phyloP scores from a whole-genome alignment of 768 basidiomycete species.

The Pilatotrama ljubarskyi region DNA sequence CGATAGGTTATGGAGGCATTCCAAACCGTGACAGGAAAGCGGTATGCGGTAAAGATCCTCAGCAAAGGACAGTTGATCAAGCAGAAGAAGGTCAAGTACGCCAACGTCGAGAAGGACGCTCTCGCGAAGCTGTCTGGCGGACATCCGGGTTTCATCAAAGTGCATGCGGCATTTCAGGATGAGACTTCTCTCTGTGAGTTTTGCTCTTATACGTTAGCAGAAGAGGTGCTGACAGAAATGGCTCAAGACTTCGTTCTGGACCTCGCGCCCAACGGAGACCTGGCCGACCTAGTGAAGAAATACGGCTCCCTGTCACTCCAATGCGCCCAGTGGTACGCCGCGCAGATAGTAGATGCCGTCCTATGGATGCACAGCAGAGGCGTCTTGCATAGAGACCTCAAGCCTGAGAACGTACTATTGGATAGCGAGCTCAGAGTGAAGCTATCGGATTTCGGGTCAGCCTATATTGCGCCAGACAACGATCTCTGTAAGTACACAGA shows the following conservation, averaged over 20 bases:
- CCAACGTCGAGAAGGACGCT: constrained; percentile 18
- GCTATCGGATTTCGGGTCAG: constrained; percentile 18
- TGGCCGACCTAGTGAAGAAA: constrained; percentile 21
- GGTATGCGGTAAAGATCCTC: constrained; percentile 16
- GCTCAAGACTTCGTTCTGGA: constrained; percentile 16
- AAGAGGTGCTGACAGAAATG: not conserved
- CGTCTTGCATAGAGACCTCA: constrained; percentile 15
- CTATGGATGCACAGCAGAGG: constrained; percentile 18
- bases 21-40: constrained; percentile 7
- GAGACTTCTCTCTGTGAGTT: constrained; percentile 15
- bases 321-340: constrained; percentile 15
- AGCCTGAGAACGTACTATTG: constrained; percentile 17
- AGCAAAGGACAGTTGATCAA: constrained; percentile 20
- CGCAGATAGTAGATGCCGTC: constrained; percentile 17
- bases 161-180: constrained; percentile 19
- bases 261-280: constrained; percentile 17
- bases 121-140: constrained; percentile 16
- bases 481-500: constrained; percentile 13
- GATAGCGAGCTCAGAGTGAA: constrained; percentile 7
- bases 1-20: constrained; percentile 16
- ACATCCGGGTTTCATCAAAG: constrained; percentile 16
- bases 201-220: not conserved
- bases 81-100: constrained; percentile 21
- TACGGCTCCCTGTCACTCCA: constrained; percentile 11
- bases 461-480: constrained; percentile 11